Percentiles rank a stretch among this genome's conserved stretches.
phyloP scores from a whole-genome alignment of 176 grass and related monocot species.

The Musa acuminata region DNA sequence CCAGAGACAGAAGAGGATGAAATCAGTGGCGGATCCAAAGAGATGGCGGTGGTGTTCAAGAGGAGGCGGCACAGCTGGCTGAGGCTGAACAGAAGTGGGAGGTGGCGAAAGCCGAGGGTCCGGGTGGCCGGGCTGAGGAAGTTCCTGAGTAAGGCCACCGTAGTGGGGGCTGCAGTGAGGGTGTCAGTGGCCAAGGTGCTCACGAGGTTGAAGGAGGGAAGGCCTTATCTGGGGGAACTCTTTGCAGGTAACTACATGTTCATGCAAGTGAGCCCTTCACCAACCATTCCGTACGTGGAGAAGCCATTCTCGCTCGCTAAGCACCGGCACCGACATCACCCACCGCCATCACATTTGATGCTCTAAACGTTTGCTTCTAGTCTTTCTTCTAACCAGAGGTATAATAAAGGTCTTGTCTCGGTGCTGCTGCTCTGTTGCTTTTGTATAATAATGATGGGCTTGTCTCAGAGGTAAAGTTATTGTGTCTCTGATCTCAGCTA shows the following conservation, averaged over 20 bases:
- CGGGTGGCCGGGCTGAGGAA: conserved; percentile 42
- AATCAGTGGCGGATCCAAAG: conserved; percentile 1
- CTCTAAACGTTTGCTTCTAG: no score
- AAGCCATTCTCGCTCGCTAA: conserved; percentile 12
- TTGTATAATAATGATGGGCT: no score
- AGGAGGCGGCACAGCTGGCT: conserved; percentile 14
- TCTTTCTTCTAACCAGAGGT: neutral
- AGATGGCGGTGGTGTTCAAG: neutral
- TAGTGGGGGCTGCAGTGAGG: conserved; percentile 29
- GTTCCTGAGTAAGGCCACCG: conserved; percentile 38
- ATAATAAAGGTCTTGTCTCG: neutral
- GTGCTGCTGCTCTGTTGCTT: no score
- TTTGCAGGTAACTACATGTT: conserved; percentile 97
- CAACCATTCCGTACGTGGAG: conserved; percentile 10
- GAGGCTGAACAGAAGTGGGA: neutral
- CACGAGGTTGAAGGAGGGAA: conserved; percentile 53
- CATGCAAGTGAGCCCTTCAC: conserved; percentile 76
- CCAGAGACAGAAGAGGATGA: conserved; percentile 18
- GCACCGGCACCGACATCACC: neutral
- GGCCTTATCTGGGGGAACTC: conserved; percentile 54
- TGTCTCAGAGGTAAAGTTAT: no score
- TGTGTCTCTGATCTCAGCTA: no score
- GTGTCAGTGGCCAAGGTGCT: conserved; percentile 46
- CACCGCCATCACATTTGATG: neutral
- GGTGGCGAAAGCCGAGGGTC: conserved; percentile 29